A percentile compares a stretch with the other conserved stretches of the same genome.
phyloP scores from a whole-genome alignment of 2,329 filamentous ascomycete species.

The Chrysoporthe cubensis region DNA sequence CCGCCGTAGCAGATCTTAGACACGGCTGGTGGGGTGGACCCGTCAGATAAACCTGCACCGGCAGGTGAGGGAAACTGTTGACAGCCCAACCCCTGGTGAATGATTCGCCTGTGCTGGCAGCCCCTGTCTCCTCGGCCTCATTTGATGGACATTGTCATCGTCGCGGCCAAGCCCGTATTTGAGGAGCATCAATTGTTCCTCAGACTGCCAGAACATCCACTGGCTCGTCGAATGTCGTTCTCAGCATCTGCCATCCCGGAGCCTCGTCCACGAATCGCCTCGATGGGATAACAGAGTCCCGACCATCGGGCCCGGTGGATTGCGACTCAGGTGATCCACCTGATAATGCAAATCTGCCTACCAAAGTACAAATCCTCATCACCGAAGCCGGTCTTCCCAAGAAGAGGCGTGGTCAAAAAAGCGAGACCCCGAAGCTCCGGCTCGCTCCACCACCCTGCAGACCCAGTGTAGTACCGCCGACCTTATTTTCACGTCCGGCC shows the following conservation, averaged over 20 bases:
- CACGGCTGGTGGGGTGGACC: no score
- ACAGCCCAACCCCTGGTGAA: no score
- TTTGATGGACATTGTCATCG: slow-evolving; percentile 24
- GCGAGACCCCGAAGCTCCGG: slow-evolving; percentile 16
- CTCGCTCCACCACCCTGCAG: neutral
- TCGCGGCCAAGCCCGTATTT: slow-evolving; percentile 17
- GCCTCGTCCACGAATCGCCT: no score
- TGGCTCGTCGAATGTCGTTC: neutral
- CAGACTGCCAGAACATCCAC: neutral
- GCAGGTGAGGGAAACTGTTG: no score
- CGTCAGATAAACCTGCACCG: no score
- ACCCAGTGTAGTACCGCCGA: neutral
- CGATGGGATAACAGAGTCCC: neutral
- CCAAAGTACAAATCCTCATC: neutral
- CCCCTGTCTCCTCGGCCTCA: slow-evolving; percentile 14
- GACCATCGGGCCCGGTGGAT: neutral
- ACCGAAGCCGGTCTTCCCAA: neutral
- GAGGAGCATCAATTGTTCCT: neutral
- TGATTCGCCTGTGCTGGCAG: neutral
- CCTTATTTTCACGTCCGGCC: neutral
- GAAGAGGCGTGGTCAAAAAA: neutral
- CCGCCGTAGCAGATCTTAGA: no score
- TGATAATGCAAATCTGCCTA: neutral
- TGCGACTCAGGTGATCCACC: neutral
- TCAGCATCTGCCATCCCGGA: no score